Percentiles rank a stretch among this genome's conserved stretches.
phyloP scores from a whole-genome alignment of 192 early-diverging fungal species.

The Entomortierella parvispora region DNA sequence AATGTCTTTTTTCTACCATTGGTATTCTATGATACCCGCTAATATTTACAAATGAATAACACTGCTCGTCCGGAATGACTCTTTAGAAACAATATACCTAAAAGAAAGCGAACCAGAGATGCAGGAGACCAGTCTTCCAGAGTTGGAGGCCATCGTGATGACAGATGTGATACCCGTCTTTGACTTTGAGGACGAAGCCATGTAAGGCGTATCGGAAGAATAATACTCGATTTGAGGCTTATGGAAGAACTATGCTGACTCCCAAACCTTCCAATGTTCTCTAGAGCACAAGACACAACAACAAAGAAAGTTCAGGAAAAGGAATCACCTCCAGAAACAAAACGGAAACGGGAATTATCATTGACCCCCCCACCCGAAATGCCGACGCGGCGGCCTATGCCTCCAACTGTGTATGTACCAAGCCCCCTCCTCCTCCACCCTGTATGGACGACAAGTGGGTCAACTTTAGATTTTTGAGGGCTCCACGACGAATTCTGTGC shows the following conservation, averaged over 20 bases:
- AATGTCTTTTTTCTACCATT: too few relatives aligned
- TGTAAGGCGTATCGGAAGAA: not conserved
- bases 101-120: constrained; percentile 5
- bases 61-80: too few relatives aligned
- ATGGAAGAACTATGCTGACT: too few relatives aligned
- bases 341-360: constrained; percentile 54
- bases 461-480: too few relatives aligned
- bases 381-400: not conserved
- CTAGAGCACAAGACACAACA: constrained; percentile 11
- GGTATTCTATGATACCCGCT: not conserved
- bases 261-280: too few relatives aligned
- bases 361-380: constrained; percentile 60
- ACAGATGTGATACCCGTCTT: constrained; percentile 7
- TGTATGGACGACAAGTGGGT: too few relatives aligned
- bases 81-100: not conserved
- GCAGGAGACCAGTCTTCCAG: not conserved
- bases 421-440: too few relatives aligned
- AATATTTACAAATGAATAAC: not conserved
- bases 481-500: too few relatives aligned
- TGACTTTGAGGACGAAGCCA: constrained; percentile 35
- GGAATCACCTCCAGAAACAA: constrained; percentile 1
- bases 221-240: not conserved
- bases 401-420: not conserved
- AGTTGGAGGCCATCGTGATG: not conserved
- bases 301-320: not conserved